Conservation (phyloP, 2,329 filamentous ascomycete genomes). For the Ophiocordyceps polyrhachis-furcata region DNA sequence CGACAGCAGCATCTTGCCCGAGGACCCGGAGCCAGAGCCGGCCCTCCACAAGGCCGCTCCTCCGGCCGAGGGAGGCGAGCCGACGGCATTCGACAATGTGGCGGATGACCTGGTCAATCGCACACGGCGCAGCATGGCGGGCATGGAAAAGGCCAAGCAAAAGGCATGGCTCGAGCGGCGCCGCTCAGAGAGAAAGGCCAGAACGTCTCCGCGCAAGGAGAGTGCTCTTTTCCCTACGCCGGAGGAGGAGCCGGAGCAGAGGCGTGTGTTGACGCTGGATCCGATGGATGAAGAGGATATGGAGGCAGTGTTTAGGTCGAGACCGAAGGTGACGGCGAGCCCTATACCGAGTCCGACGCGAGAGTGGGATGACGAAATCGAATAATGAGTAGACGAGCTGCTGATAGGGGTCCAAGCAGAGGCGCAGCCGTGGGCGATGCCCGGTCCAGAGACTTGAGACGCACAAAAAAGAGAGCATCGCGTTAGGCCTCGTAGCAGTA, state of each 20-base stretch:
- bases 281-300: slow-evolving; percentile 58
- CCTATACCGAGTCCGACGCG: slow-evolving; percentile 36
- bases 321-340: slow-evolving; percentile 64
- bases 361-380: slow-evolving; percentile 9
- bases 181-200: slow-evolving; percentile 29
- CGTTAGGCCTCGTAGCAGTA: too few relatives aligned
- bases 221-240: slow-evolving; percentile 28
- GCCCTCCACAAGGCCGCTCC: slow-evolving; percentile 1
- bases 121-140: slow-evolving; percentile 42
- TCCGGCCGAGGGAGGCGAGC: background rate
- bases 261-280: slow-evolving; percentile 42
- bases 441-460: too few relatives aligned
- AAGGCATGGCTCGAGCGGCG: slow-evolving; percentile 40
- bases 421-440: too few relatives aligned
- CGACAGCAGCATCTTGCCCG: slow-evolving; percentile 17
- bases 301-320: slow-evolving; percentile 66
- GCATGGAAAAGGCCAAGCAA: slow-evolving; percentile 40
- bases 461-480: too few relatives aligned
- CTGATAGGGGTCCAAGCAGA: too few relatives aligned
- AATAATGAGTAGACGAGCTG: slow-evolving; percentile 3
- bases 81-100: slow-evolving; percentile 1
- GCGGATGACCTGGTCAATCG: slow-evolving; percentile 35
- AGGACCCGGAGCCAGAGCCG: slow-evolving; percentile 13
- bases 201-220: slow-evolving; percentile 18
- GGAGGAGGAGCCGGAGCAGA: slow-evolving; percentile 22